phyloP scores from a whole-genome alignment of 2,329 filamentous ascomycete species.

The Stachybotrys elegans region DNA sequence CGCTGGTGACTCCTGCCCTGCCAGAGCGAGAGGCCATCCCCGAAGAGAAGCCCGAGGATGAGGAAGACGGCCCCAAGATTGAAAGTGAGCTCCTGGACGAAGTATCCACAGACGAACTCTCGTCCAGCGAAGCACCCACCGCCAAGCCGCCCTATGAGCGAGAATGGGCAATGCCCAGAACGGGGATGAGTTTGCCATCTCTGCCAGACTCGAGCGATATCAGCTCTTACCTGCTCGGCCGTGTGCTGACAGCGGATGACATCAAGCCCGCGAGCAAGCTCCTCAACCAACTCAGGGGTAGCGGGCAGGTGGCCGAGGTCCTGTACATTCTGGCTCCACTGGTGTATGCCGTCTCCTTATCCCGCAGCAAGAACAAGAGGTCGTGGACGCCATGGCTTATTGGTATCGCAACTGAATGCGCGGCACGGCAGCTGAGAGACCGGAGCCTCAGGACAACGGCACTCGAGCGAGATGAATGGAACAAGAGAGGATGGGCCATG shows the following conservation, averaged over 20 bases:
- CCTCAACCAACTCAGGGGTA: slow-evolving; percentile 74
- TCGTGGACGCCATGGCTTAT: slow-evolving; percentile 91
- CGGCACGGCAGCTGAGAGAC: slow-evolving; percentile 75
- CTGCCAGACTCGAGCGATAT: slow-evolving; percentile 80
- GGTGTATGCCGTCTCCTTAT: slow-evolving; percentile 77
- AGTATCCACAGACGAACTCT: slow-evolving; percentile 25
- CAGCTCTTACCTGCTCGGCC: slow-evolving; percentile 78
- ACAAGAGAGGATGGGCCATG: slow-evolving; percentile 81
- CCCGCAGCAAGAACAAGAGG: slow-evolving; percentile 65
- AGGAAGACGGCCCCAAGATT: slow-evolving; percentile 30
- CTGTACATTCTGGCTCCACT: slow-evolving; percentile 88
- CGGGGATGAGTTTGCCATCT: slow-evolving; percentile 76
- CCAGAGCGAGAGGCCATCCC: slow-evolving; percentile 81
- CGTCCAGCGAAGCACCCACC: slow-evolving; percentile 10
- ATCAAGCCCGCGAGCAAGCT: slow-evolving; percentile 88
- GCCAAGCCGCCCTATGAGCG: slow-evolving; percentile 37
- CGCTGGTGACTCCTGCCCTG: slow-evolving; percentile 75
- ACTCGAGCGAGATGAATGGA: slow-evolving; percentile 85
- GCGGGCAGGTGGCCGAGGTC: slow-evolving; percentile 74
- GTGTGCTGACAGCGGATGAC: slow-evolving; percentile 91
- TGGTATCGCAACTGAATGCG: slow-evolving; percentile 79
- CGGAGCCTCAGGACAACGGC: slow-evolving; percentile 76
- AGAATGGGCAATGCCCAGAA: slow-evolving; percentile 92
- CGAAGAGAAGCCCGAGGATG: slow-evolving; percentile 45
- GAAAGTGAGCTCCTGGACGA: slow-evolving; percentile 39